These are phyloP conservation scores for Wickerhamomyces xylosicus DNA, from an alignment of 805 yeast species.

Conservation along the genomic window DNA sequence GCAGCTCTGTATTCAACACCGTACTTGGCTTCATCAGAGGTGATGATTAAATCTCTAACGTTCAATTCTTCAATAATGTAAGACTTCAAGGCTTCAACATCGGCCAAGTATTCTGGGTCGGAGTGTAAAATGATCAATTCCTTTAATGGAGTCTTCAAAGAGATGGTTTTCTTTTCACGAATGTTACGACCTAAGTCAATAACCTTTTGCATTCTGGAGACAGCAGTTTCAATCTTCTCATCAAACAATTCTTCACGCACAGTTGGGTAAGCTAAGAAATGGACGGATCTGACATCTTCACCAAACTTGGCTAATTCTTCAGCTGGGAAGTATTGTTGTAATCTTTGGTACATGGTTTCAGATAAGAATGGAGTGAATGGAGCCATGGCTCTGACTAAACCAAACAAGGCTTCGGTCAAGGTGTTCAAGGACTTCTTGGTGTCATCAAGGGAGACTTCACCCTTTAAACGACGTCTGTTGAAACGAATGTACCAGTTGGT, in stretches of 20 bases:
- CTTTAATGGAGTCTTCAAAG: constrained; percentile 91
- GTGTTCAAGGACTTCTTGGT: constrained; percentile 84
- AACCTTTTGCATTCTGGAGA: constrained; percentile 91
- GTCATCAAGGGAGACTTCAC: constrained; percentile 80
- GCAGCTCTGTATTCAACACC: constrained; percentile 89
- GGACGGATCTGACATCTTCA: constrained; percentile 74
- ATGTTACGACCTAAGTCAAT: constrained; percentile 93
- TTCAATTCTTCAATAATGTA: constrained; percentile 89
- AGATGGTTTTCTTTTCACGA: constrained; percentile 90
- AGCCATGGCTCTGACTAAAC: constrained; percentile 92
- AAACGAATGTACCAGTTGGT: constrained; percentile 99
- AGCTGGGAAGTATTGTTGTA: constrained; percentile 52
- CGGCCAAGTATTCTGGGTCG: constrained; percentile 63
- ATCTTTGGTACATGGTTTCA: constrained; percentile 75
- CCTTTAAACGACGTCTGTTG: constrained; percentile 96
- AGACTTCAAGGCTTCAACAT: constrained; percentile 63
- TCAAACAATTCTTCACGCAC: constrained; percentile 77
- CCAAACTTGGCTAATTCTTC: constrained; percentile 41
- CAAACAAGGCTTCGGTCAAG: constrained; percentile 79
- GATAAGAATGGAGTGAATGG: constrained; percentile 97
- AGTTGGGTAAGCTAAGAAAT: constrained; percentile 84
- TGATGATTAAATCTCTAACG: constrained; percentile 77
- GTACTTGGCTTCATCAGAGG: constrained; percentile 83
- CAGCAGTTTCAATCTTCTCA: constrained; percentile 76
- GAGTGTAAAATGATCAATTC: constrained; percentile 78